Evolutionary conservation across 176 grass and related monocot genomes (phyloP), one percentile per base, ranked within the genome.

Genomic region (Eleusine indica): DNA sequence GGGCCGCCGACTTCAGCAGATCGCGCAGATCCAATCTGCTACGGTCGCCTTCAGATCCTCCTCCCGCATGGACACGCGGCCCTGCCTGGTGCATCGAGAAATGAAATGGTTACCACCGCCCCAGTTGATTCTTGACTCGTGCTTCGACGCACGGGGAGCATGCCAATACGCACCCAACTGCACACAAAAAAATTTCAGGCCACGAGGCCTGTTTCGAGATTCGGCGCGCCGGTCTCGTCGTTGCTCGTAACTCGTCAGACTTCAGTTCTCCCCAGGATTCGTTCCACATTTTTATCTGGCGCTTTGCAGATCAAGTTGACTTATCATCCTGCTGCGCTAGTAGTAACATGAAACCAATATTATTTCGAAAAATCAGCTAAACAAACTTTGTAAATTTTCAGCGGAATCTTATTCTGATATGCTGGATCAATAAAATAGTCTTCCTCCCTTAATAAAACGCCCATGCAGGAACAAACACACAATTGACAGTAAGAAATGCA

Each of bases 201-300:
- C 21, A 60, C 57, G 57, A 60, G 57, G 57, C 6, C 57, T 22
- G 68, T 39, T 71, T 39, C 74, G 28, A 38, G 40, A 46, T 46
- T 17, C 65, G 64, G 32, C 40, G 38, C 9, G 41, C 29, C 25
- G 67, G 82, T 37, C 71, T 12, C 60, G 14, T 48, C 49, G 40
- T 70, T n/a, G 54, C 52, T 19, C 22, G 4, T 19, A 0, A 13
- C 7, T 52, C 49, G 49, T 52, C 49, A 16, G 49, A 53, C 51
- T 5, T 10, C 32, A 35, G 32, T 35, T 35, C 32, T 35, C 53
- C 7, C 49, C 21, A n/a, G 6, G 15, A 74, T 74, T 74, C 30
- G 16, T 35, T 38, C 38, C 48, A 52, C 46, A 73, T 73, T 73
- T 75, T 57, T 60, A 76, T 76, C 74, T 76, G 74, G 6, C 74